Evolutionary conservation across 176 grass and related monocot genomes (phyloP), one percentile per base, ranked within the genome.

Genomic region (Oryza longistaminata): DNA sequence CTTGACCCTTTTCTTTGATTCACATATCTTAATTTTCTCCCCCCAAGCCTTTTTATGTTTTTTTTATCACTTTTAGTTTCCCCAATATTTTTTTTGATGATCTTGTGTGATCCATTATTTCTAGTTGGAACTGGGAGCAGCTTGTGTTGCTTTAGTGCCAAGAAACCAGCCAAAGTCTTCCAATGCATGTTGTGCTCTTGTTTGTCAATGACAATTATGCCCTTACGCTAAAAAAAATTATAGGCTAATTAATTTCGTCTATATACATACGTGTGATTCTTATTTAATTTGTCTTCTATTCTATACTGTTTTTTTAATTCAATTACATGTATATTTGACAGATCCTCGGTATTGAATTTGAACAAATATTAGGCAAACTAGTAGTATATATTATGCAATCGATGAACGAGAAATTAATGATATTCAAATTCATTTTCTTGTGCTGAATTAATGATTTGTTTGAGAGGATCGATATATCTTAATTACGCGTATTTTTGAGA

Each of bases 121-220:
- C 31, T 53, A 40, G 1, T 60, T 34, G 39, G 39, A 40, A 40
- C 39, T 40, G 78, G 24, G 62, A 76, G 44, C 24, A 11, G 2
- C 71, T 9, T 31, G 17, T 17, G 5, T 87, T 70, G 17, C 83
- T 86, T 82, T 73, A 14, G 45, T 53, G 60, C 53, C 39, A 74
- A 86, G 83, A 73, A 82, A 82, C 79, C 24, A 21, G n/a, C 13
- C 16, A 39, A 39, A 82, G 82, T 33, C 4, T 14, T 13, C 44
- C 42, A 90, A 86, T 82, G 67, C 21, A 73, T 19, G 43, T 71
- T 65, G 42, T 43, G 42, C 42, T 9, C 62, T 55, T 67, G 29
- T 31, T 22, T 49, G 0, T 12, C 10, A 72, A 53, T 68, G 55
- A 66, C 44, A 73, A 58, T 50, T 69, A 22, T 16, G 1, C 37